Base-by-base conservation (phyloP, 2,329 filamentous ascomycete species). In the Pyricularia pennisetigena region DNA sequence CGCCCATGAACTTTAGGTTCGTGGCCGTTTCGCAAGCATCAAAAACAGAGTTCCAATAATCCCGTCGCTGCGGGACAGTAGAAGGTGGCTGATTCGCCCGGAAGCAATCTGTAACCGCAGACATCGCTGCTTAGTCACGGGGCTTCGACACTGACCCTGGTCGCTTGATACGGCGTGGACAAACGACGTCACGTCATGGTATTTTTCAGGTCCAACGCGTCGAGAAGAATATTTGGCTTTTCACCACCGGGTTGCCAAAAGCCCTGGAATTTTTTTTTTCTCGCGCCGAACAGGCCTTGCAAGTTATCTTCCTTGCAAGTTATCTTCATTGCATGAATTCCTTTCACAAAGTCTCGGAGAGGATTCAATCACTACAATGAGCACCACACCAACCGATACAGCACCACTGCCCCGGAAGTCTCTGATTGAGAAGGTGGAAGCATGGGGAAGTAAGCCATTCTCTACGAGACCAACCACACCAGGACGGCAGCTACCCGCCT, bases 371-470 rank as follows among this genome's bases (percentile, higher is more conserved):
- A 23, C 57, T 2, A 26, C n/a, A 20, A 61, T 61, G 57, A 61
- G 57, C 23, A 61, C 9, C 57, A 26, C n/a, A 61, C 23, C 57
- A 61, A 61, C 57, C 57, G 20, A 20, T 9, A 61, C n/a, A 14
- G 6, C 57, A 16, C 57, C 57, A 16, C 23, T 26, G 23, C 57
- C 57, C 23, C 57, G 57, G 23, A 61, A 61, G 24, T 61, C 57
- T 28, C 24, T 49, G n/a, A 66, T 66, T 66, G 32, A 29, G 32
- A 54, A 41, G 35, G 64, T 54, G 64, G 68, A 72, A 66, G 72
- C 71, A 29, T 74, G 73, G 73, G 73, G 73, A 28, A 71, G 73
- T 74, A 70, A 62, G 73, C 69, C 8, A 28, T 35, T 61, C 29
- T 54, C 30, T 20, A n/a, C 20, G 24, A 20, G 9, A 14, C 3